Evolutionary conservation across 2,329 filamentous ascomycete genomes (phyloP).

Genomic region (Pseudogymnoascus sp.): DNA sequence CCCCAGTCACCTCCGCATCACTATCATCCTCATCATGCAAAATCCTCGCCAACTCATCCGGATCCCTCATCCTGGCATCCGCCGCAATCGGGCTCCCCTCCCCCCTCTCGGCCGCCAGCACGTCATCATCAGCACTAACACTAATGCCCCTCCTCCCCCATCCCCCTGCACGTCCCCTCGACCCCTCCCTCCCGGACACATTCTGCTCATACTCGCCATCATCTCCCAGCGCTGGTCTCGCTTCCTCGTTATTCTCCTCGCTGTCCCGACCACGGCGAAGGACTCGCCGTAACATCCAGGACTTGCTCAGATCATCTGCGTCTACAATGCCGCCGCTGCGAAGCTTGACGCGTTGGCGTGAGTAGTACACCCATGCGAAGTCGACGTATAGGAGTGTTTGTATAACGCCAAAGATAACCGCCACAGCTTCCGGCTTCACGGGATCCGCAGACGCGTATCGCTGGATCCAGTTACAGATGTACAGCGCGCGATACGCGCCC

Average conservation of each 20-base stretch:
- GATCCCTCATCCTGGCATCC: constrained; percentile 60
- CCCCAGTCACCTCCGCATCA: constrained; percentile 15
- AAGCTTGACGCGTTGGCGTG: constrained; percentile 87
- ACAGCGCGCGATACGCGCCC: constrained; percentile 80
- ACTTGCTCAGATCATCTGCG: constrained; percentile 75
- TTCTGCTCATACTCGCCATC: constrained; percentile 19
- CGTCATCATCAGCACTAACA: constrained; percentile 57
- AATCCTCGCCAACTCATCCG: constrained; percentile 55
- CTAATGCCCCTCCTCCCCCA: constrained; percentile 61
- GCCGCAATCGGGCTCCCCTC: constrained; percentile 40
- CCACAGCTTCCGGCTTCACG: constrained; percentile 64
- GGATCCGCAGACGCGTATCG: constrained; percentile 52
- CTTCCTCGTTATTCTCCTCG: constrained; percentile 17
- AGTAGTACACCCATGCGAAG: constrained; percentile 96
- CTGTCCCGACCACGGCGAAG: constrained; percentile 49
- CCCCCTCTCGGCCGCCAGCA: constrained; percentile 44
- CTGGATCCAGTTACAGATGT: constrained; percentile 86
- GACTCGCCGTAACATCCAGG: constrained; percentile 75
- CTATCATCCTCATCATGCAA: constrained; percentile 49
- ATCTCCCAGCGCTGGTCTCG: constrained; percentile 20
- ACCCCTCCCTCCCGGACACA: not conserved
- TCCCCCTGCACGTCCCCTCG: constrained; percentile 20
- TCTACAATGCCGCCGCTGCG: constrained; percentile 83
- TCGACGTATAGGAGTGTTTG: constrained; percentile 88
- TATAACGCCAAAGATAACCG: constrained; percentile 77